Conservation (phyloP, 768 basidiomycete genomes). For the Lentinula lateritia region DNA sequence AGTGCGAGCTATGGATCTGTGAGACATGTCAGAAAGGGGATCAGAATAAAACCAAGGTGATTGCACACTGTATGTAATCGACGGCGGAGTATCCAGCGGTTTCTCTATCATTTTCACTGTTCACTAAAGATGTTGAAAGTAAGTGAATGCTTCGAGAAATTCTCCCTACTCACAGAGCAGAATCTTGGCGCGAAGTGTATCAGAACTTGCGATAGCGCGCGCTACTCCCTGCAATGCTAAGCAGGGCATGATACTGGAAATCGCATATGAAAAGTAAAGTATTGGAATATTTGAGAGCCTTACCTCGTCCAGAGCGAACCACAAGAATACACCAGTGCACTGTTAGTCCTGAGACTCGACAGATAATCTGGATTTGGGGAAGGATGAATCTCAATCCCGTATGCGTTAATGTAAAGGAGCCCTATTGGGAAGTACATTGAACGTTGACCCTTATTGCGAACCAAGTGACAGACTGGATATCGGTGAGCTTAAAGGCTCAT, state of each 20-base stretch:
- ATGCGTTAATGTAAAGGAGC: constrained; percentile 85
- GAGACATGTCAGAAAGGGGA: constrained; percentile 5
- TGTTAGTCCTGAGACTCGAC: constrained; percentile 48
- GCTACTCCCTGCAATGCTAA: constrained; percentile 81
- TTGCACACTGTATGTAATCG: constrained; percentile 71
- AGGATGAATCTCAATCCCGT: constrained; percentile 90
- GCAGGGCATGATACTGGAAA: constrained; percentile 79
- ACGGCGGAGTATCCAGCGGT: constrained; percentile 79
- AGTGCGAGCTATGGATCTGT: constrained; percentile 63
- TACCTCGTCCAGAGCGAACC: constrained; percentile 94
- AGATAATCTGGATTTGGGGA: constrained; percentile 81
- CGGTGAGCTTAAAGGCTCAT: constrained; percentile 52
- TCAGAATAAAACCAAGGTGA: background rate
- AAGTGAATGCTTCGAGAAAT: background rate
- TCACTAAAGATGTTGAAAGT: constrained; percentile 31
- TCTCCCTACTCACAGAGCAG: constrained; percentile 59
- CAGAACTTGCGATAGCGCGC: constrained; percentile 68
- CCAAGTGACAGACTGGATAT: constrained; percentile 50
- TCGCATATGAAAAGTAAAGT: background rate
- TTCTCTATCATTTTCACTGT: constrained; percentile 84
- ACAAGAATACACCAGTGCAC: constrained; percentile 84
- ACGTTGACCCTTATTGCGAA: background rate
- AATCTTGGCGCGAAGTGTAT: constrained; percentile 69
- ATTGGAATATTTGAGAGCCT: background rate
- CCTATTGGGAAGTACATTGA: constrained; percentile 30